phyloP scores from a whole-genome alignment of 169 alveolate genomes.

The Plasmodium inui region DNA sequence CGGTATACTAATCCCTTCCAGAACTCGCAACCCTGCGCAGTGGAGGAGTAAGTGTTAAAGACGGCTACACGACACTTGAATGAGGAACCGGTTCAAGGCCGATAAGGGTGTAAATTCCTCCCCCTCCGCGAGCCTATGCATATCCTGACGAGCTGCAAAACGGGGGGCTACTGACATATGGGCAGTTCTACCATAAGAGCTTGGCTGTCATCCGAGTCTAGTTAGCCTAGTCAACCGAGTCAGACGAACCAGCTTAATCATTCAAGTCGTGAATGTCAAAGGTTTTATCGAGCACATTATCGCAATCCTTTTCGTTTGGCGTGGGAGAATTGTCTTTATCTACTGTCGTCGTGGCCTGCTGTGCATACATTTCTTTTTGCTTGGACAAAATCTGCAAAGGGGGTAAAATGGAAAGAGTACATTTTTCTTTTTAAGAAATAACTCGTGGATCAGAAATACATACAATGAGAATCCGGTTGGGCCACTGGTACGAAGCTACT shows the following conservation, averaged over 20 bases:
- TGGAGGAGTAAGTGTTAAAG: background rate
- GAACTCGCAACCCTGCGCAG: background rate
- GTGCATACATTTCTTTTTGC: background rate
- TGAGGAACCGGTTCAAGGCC: too few relatives aligned
- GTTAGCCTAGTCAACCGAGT: background rate
- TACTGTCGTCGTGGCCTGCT: background rate
- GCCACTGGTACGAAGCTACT: background rate
- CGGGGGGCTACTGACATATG: too few relatives aligned
- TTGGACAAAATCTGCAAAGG: conserved; percentile 28
- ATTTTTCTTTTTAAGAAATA: background rate
- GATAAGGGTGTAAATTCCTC: too few relatives aligned
- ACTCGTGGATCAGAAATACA: background rate
- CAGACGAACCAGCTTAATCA: background rate
- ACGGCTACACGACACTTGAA: too few relatives aligned
- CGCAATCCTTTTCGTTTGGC: background rate
- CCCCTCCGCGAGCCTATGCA: too few relatives aligned
- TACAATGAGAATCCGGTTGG: background rate
- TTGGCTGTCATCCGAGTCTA: too few relatives aligned
- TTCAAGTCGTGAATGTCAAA: conserved; percentile 41
- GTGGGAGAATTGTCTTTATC: background rate
- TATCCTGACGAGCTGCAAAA: too few relatives aligned
- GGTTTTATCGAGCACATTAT: background rate
- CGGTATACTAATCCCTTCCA: background rate
- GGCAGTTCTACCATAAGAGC: too few relatives aligned
- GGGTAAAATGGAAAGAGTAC: background rate